Evolutionary conservation across 108 stramenopile genomes (phyloP).

Genomic region (Pseudonitzschia delicatissima): DNA sequence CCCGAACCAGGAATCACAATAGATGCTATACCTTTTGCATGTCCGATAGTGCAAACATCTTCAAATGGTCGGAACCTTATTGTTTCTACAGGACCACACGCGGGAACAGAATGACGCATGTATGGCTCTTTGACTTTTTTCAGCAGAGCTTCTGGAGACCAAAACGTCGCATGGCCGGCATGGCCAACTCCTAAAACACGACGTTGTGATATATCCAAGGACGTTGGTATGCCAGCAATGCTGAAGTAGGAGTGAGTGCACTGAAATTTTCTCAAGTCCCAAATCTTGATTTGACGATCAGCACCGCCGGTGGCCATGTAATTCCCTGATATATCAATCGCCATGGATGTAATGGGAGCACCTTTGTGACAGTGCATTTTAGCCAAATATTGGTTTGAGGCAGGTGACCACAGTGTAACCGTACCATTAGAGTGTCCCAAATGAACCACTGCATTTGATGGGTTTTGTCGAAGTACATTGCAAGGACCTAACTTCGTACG

Average conservation of each 20-base stretch:
- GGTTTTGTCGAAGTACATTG: constrained; percentile 87
- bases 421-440: constrained; percentile 95
- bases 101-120: constrained; percentile 81
- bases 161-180: constrained; percentile 87
- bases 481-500: constrained; percentile 81
- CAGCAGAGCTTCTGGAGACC: constrained; percentile 76
- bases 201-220: constrained; percentile 89
- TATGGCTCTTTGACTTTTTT: constrained; percentile 82
- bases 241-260: constrained; percentile 61
- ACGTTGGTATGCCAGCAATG: constrained; percentile 56
- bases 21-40: constrained; percentile 80
- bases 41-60: constrained; percentile 96
- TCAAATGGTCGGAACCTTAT: constrained; percentile 95
- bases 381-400: constrained; percentile 75
- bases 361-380: constrained; percentile 92
- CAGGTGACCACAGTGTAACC: constrained; percentile 97
- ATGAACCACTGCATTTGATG: constrained; percentile 89
- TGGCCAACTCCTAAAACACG: constrained; percentile 88
- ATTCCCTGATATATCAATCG: constrained; percentile 74
- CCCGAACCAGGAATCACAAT: constrained; percentile 97
- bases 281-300: constrained; percentile 85
- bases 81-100: constrained; percentile 59
- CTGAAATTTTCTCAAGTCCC: constrained; percentile 92
- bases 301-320: constrained; percentile 91
- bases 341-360: constrained; percentile 72